These are phyloP conservation scores for Plasmodium adleri DNA, from an alignment of 169 alveolate species.

Conservation along the genomic window DNA sequence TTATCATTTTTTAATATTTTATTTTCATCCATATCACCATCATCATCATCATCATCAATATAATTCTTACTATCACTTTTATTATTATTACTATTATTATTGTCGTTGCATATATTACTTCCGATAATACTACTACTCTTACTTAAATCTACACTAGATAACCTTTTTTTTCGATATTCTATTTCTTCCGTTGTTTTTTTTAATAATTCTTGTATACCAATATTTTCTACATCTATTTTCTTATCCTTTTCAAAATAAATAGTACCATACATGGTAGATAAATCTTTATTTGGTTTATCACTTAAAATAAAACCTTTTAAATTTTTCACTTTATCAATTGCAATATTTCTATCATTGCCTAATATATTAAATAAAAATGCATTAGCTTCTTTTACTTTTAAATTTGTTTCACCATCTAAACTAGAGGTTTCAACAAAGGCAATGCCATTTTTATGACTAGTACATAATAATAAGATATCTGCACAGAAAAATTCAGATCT, in stretches of 20 bases:
- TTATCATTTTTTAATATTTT: conserved; percentile 17
- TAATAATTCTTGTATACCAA: conserved; percentile 5
- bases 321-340: conserved; percentile 47
- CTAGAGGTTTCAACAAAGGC: conserved; percentile 96
- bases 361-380: conserved; percentile 42
- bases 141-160: conserved; percentile 38
- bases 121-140: conserved; percentile 28
- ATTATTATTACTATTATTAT: not conserved
- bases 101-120: not conserved
- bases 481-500: conserved; percentile 94
- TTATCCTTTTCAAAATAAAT: conserved; percentile 57
- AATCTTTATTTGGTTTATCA: conserved; percentile 71
- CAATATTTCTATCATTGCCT: conserved; percentile 22
- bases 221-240: conserved; percentile 5
- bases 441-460: conserved; percentile 91
- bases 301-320: conserved; percentile 69
- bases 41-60: conserved; percentile 3
- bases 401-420: conserved; percentile 97
- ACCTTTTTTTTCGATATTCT: conserved; percentile 11
- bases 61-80: not conserved
- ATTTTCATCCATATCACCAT: conserved; percentile 5
- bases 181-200: conserved; percentile 19
- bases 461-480: conserved; percentile 93
- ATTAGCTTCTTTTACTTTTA: conserved; percentile 91
- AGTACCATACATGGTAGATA: conserved; percentile 70